Percentiles rank a stretch among this genome's conserved stretches.
Evolutionary conservation across 768 basidiomycete genomes (phyloP).

Genomic region (Termitomyces sp.): DNA sequence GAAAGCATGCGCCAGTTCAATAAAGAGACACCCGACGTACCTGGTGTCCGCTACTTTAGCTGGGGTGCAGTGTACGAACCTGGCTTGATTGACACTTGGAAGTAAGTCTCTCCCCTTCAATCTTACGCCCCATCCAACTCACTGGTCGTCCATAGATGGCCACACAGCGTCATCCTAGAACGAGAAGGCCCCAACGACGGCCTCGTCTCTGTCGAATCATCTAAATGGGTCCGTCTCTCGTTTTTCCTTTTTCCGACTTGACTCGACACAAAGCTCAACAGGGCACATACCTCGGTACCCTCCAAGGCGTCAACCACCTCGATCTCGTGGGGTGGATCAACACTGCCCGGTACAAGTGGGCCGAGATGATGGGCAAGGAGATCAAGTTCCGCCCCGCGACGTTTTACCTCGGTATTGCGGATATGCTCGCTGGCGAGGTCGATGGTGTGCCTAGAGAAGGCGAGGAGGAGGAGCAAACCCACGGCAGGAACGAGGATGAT

Average conservation of each 20-base stretch:
- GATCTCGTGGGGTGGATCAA: conserved; percentile 95
- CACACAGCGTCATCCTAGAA: conserved; percentile 76
- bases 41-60: conserved; percentile 83
- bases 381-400: conserved; percentile 91
- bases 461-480: not conserved
- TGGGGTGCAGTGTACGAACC: conserved; percentile 95
- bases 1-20: conserved; percentile 90
- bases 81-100: conserved; percentile 88
- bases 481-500: conserved; percentile 8
- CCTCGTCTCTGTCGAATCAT: conserved; percentile 82
- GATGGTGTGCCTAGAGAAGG: conserved; percentile 44
- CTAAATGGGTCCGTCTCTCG: conserved; percentile 63
- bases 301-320: conserved; percentile 87
- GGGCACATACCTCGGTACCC: conserved; percentile 94
- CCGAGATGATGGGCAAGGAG: conserved; percentile 82
- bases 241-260: not conserved
- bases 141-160: conserved; percentile 41
- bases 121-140: not conserved
- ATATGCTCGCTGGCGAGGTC: conserved; percentile 73
- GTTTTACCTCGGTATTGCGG: conserved; percentile 83
- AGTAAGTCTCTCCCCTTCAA: conserved; percentile 31
- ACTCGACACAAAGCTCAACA: conserved; percentile 22
- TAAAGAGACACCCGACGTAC: conserved; percentile 73
- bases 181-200: conserved; percentile 96
- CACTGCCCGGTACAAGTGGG: conserved; percentile 83